Evolutionary conservation across 371 early-diverging fungal genomes (phyloP).

Genomic region (Zychaea mexicana): DNA sequence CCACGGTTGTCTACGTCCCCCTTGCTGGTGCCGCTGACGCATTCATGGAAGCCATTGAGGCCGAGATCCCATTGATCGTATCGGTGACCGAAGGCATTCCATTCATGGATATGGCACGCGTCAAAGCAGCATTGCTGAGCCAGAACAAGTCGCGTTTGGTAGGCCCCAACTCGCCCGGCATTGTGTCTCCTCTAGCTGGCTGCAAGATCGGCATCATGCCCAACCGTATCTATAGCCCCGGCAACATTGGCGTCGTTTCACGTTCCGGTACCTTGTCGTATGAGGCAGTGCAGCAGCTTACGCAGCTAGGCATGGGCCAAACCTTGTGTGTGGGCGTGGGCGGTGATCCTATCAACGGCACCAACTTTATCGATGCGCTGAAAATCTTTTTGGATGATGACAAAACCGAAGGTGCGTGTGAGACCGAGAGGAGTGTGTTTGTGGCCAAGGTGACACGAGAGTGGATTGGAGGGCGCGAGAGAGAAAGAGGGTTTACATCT

Average conservation of each 20-base stretch:
- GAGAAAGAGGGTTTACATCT: background rate
- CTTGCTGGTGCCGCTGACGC: slow-evolving; percentile 95
- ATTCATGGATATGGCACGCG: slow-evolving; percentile 97
- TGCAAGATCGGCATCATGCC: slow-evolving; percentile 99
- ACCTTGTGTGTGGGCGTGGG: slow-evolving; percentile 98
- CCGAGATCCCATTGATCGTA: slow-evolving; percentile 95
- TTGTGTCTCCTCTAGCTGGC: slow-evolving; percentile 89
- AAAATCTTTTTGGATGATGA: slow-evolving; percentile 94
- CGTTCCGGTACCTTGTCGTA: slow-evolving; percentile 99
- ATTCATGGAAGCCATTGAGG: slow-evolving; percentile 96
- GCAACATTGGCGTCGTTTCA: slow-evolving; percentile 97
- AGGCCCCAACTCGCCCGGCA: slow-evolving; percentile 99
- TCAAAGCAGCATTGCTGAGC: slow-evolving; percentile 68
- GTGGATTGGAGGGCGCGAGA: background rate
- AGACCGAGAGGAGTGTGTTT: background rate
- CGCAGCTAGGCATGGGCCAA: slow-evolving; percentile 93
- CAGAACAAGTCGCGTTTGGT: slow-evolving; percentile 94
- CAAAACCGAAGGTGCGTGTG: slow-evolving; percentile 81
- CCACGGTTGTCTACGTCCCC: slow-evolving; percentile 97
- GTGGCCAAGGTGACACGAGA: background rate
- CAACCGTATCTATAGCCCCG: slow-evolving; percentile 94
- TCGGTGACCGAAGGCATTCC: slow-evolving; percentile 99
- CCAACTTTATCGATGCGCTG: slow-evolving; percentile 97
- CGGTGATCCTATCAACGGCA: slow-evolving; percentile 99
- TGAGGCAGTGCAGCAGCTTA: slow-evolving; percentile 98